These are phyloP conservation scores for Silene conica DNA, from an alignment of 148 eudicot species.

Conservation along the genomic window DNA sequence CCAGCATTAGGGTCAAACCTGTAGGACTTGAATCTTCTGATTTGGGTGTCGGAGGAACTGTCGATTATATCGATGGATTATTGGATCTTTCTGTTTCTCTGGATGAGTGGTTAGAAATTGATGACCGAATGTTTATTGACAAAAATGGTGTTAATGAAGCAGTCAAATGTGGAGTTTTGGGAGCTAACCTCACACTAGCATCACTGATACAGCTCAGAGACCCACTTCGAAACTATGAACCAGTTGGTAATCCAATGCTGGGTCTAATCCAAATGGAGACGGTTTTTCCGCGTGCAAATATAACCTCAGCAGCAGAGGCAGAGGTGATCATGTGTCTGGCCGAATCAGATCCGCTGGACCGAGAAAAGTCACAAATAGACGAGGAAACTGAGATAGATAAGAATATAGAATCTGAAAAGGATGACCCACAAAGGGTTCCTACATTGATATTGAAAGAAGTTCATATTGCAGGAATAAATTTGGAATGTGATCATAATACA, in stretches of 20 bases:
- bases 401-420: neutral
- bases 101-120: conserved; percentile 84
- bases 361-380: too few relatives aligned
- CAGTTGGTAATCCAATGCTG: conserved; percentile 95
- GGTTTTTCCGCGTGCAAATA: neutral
- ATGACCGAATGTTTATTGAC: conserved; percentile 51
- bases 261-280: conserved; percentile 75
- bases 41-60: conserved; percentile 26
- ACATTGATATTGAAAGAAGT: conserved; percentile 37
- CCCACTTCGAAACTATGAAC: conserved; percentile 76
- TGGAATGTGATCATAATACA: conserved; percentile 21
- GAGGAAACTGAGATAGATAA: neutral
- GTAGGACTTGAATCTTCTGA: neutral
- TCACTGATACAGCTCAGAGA: conserved; percentile 82
- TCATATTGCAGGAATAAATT: conserved; percentile 46
- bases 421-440: conserved; percentile 13
- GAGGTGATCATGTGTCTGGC: too few relatives aligned
- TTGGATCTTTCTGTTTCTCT: conserved; percentile 76
- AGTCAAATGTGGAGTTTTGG: conserved; percentile 45
- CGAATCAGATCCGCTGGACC: too few relatives aligned
- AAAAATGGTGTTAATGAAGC: conserved; percentile 34
- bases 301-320: neutral
- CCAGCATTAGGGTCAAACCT: conserved; percentile 51
- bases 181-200: conserved; percentile 64
- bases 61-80: conserved; percentile 27